Evolutionary conservation across 495 filamentous ascomycete species (phyloP).

Genomic region (Xylaria intraflava): DNA sequence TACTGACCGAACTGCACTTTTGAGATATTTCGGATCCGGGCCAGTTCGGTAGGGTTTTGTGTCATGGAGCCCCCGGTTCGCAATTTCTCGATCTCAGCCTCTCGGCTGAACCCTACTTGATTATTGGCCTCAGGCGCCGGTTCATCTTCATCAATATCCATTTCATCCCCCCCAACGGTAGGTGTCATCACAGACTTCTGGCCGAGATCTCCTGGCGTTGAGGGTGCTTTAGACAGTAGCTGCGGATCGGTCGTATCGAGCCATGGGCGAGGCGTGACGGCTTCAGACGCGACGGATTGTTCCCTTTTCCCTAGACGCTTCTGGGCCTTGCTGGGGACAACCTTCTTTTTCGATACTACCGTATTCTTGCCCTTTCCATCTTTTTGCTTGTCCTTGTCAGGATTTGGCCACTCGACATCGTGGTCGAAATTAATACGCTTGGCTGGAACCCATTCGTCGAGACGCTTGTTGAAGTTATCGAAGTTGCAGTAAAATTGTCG

Average conservation of each 20-base stretch:
- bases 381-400: conserved; percentile 51
- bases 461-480: conserved; percentile 98
- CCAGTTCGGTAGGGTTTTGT: conserved; percentile 94
- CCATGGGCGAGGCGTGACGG: conserved; percentile 43
- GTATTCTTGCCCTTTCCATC: conserved; percentile 45
- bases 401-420: conserved; percentile 52
- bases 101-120: conserved; percentile 59
- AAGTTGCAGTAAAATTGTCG: conserved; percentile 94
- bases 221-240: conserved; percentile 30
- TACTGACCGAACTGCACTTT: conserved; percentile 88
- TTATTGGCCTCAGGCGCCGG: conserved; percentile 35
- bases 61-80: conserved; percentile 95
- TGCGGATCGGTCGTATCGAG: conserved; percentile 21
- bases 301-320: conserved; percentile 50
- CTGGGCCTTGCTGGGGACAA: conserved; percentile 43
- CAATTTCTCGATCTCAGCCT: conserved; percentile 93
- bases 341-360: conserved; percentile 39
- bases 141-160: conserved; percentile 41
- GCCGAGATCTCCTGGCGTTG: conserved; percentile 31
- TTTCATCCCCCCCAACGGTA: conserved; percentile 41
- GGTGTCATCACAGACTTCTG: conserved; percentile 34
- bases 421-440: conserved; percentile 70
- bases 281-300: conserved; percentile 41
- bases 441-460: conserved; percentile 90
- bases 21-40: conserved; percentile 87